Conservation (phyloP, 306 rosid species). For the Quercus rubra region DNA sequence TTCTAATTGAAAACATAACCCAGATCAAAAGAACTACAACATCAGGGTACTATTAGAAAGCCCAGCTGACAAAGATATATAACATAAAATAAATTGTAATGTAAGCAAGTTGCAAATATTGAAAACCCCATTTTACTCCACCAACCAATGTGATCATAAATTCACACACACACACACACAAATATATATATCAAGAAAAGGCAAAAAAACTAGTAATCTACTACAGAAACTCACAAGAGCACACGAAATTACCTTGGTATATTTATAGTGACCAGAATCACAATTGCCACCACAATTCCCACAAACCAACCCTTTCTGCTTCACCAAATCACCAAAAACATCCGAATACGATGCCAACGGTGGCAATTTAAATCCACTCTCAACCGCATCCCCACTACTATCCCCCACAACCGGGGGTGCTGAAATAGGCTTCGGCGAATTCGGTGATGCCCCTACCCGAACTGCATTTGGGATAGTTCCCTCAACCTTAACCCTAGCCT, state of each 20-base stretch:
- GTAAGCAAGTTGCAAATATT: not conserved
- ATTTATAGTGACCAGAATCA: constrained; percentile 53
- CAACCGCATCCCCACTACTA: constrained; percentile 19
- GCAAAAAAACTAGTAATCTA: not conserved
- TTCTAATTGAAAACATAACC: not conserved
- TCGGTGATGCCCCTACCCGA: constrained; percentile 76
- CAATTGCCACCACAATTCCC: constrained; percentile 57
- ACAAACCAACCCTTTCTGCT: constrained; percentile 46
- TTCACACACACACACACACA: not conserved
- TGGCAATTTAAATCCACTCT: constrained; percentile 43
- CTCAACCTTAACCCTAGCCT: constrained; percentile 51
- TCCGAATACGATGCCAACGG: constrained; percentile 64
- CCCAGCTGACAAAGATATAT: not conserved
- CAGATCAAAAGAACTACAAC: not conserved
- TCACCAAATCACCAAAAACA: constrained; percentile 51
- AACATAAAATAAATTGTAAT: not conserved
- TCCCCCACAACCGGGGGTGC: constrained; percentile 25
- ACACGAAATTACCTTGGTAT: constrained; percentile 44
- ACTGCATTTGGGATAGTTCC: constrained; percentile 78
- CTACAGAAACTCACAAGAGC: not conserved
- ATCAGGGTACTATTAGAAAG: not conserved
- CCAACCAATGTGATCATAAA: not conserved
- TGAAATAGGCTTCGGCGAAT: constrained; percentile 62
- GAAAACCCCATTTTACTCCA: not conserved
- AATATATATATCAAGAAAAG: not conserved